Conservation (phyloP, 345 rosid genomes). For the Brassica nigra region DNA sequence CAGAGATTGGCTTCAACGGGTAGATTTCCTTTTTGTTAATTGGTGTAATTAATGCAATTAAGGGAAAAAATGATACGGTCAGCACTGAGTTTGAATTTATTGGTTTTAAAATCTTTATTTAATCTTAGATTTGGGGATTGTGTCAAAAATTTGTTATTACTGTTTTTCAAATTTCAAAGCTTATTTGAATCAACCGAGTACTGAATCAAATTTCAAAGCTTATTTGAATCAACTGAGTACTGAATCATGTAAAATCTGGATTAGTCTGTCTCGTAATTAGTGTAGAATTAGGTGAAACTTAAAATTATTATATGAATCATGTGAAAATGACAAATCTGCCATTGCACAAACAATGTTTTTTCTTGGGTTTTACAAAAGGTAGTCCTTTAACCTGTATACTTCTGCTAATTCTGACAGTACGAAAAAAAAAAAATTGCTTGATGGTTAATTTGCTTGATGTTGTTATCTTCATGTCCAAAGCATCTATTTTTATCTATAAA, state of each 20-base stretch:
- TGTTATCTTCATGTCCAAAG: too few relatives aligned
- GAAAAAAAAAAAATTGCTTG: background rate
- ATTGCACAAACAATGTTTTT: conserved; percentile 45
- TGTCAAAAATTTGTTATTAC: background rate
- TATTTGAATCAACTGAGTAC: background rate
- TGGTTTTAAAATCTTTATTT: background rate
- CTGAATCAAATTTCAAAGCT: background rate
- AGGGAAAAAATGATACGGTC: conserved; percentile 27
- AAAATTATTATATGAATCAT: background rate
- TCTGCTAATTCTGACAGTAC: conserved; percentile 26
- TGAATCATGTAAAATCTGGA: conserved; percentile 5
- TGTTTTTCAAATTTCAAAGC: conserved; percentile 23
- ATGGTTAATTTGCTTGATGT: too few relatives aligned
- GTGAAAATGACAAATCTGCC: conserved; percentile 41
- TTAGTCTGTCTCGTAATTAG: conserved; percentile 13
- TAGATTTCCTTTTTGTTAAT: background rate
- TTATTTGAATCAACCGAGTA: background rate
- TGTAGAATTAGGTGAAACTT: conserved; percentile 28
- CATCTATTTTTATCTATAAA: too few relatives aligned
- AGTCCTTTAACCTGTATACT: conserved; percentile 25
- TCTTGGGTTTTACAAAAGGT: conserved; percentile 45
- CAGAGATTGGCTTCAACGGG: conserved; percentile 7
- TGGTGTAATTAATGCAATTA: conserved; percentile 36
- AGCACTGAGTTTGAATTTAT: conserved; percentile 1
- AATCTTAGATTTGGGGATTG: background rate